Evolutionary conservation across 2,329 filamentous ascomycete genomes (phyloP).

Genomic region (Exophiala xenobiotica): DNA sequence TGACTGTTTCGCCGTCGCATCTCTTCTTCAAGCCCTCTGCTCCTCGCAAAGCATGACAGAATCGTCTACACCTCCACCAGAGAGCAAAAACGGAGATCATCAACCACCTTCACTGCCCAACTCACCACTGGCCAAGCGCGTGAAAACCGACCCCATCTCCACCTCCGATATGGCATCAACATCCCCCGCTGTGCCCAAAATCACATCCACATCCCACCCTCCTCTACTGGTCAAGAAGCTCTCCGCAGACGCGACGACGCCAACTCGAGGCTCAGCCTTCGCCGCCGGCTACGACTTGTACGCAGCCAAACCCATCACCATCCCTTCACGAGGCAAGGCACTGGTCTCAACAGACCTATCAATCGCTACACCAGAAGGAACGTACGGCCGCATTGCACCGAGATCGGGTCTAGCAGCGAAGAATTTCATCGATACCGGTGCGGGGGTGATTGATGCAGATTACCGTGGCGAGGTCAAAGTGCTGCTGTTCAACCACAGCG

Average conservation of each 20-base stretch:
- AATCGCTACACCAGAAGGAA: conserved; percentile 85
- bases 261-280: conserved; percentile 83
- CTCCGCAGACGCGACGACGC: conserved; percentile 71
- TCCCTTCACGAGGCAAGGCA: conserved; percentile 79
- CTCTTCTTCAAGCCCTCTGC: background rate
- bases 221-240: conserved; percentile 85
- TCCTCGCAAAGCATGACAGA: conserved; percentile 41
- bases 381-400: conserved; percentile 85
- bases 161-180: conserved; percentile 32
- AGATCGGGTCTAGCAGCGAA: conserved; percentile 89
- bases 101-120: conserved; percentile 60
- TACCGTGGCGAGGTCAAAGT: conserved; percentile 94
- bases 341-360: conserved; percentile 88
- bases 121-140: conserved; percentile 77
- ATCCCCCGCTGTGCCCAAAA: conserved; percentile 33
- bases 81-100: conserved; percentile 36
- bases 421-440: conserved; percentile 93
- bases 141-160: conserved; percentile 58
- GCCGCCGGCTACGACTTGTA: conserved; percentile 96
- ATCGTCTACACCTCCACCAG: conserved; percentile 41
- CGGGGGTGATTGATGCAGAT: conserved; percentile 96
- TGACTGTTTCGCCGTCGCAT: background rate
- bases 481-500: conserved; percentile 87
- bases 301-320: conserved; percentile 67
- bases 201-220: conserved; percentile 44